phyloP scores from a whole-genome alignment of 1,139 yeast species.

The Pichia sp. region DNA sequence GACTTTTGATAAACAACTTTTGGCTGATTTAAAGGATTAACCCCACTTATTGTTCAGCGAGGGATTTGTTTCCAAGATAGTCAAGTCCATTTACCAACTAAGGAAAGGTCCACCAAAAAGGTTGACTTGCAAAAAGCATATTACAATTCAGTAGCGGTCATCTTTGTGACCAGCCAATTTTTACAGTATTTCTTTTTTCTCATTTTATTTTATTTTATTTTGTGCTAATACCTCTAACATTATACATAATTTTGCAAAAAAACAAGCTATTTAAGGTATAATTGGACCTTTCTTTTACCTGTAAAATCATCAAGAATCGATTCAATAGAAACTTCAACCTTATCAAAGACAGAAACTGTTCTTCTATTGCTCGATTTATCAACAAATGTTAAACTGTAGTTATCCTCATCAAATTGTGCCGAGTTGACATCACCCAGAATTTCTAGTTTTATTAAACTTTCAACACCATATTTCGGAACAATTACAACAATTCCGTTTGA shows the following conservation, averaged over 20 bases:
- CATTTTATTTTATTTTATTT: neutral
- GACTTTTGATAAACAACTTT: too few relatives aligned
- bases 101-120: too few relatives aligned
- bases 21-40: too few relatives aligned
- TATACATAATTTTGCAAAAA: neutral
- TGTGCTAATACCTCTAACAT: too few relatives aligned
- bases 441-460: constrained; percentile 81
- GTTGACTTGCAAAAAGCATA: too few relatives aligned
- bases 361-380: constrained; percentile 39
- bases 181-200: neutral
- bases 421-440: constrained; percentile 59
- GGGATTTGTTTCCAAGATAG: too few relatives aligned
- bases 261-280: constrained; percentile 41
- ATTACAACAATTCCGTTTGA: constrained; percentile 91
- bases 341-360: constrained; percentile 72
- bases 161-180: too few relatives aligned
- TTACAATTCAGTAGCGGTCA: too few relatives aligned
- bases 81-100: too few relatives aligned
- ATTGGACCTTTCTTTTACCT: constrained; percentile 88
- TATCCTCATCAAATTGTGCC: constrained; percentile 72
- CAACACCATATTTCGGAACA: constrained; percentile 97
- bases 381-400: constrained; percentile 57
- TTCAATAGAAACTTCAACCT: constrained; percentile 73
- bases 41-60: too few relatives aligned
- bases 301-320: constrained; percentile 80